Evolutionary conservation across 2,329 filamentous ascomycete genomes (phyloP), one percentile per base, ranked within the genome.

Genomic region (Rutstroemia sydowiana): DNA sequence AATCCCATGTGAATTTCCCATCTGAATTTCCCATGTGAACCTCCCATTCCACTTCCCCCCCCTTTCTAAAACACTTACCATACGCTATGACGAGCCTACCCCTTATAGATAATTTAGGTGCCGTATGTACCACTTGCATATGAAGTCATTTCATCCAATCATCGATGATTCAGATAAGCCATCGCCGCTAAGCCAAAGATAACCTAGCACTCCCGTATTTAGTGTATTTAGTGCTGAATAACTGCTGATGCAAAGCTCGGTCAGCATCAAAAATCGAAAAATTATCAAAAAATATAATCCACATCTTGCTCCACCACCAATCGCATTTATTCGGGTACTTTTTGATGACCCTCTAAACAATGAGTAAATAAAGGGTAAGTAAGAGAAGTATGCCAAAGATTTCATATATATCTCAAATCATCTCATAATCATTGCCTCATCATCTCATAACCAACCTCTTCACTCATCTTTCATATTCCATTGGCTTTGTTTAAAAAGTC

Each of bases 381-480:
- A 14, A 16, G 40, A 40, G 37, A 18, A 10, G 32, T 14, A 16
- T 14, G 16, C 26, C 26, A 31, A 51, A 51, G 26, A 32, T 46
- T 23, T n/a, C 21, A 28, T 8, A 4, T n/a, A 8, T 30, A n/a
- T 43, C 28, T 40, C 13, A 51, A 52, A 52, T 52, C 44, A 34
- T 28, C 18, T n/a, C 23, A 44, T 52, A 52, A 52, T 48, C 44
- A 41, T 48, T 42, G 40, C 10, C 44, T 52, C 30, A 52, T 52
- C 50, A 20, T 42, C 37, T 28, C 16, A 30, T 47, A 52, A 48
- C 14, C 16, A 41, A 16, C 42, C 30, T 60, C 60, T 62, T 55
- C 51, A 52, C 51, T 43, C 50, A 58, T 63, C 62, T 59, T 50
- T 56, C 42, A 20, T 11, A 47, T 54, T 54, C 45, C 31, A 31